Evolutionary conservation across 768 basidiomycete genomes (phyloP).

Genomic region (Rhodotorula babjevae): DNA sequence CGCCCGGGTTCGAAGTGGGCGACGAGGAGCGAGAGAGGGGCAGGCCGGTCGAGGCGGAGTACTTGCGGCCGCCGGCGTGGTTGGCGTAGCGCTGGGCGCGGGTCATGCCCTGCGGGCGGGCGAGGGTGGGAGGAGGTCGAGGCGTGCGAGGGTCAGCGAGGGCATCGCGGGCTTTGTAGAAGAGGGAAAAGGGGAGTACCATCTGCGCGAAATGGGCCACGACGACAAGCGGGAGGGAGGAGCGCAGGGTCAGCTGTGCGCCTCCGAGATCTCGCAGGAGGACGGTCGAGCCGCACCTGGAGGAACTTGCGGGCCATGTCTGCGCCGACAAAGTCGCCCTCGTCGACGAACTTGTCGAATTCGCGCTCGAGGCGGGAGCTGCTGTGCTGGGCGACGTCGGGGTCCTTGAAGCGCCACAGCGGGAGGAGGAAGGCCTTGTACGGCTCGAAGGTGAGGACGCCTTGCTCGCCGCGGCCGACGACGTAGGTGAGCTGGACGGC

Average conservation of each 20-base stretch:
- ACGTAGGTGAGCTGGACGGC: conserved; percentile 3
- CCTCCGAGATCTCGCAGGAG: too few relatives aligned
- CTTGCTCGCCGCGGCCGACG: conserved; percentile 26
- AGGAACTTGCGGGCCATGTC: conserved; percentile 36
- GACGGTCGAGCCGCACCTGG: conserved; percentile 7
- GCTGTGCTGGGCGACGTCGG: conserved; percentile 5
- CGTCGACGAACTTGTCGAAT: conserved; percentile 7
- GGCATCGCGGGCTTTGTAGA: too few relatives aligned
- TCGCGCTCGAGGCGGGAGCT: neutral
- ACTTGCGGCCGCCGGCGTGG: conserved; percentile 29
- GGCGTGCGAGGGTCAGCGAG: too few relatives aligned
- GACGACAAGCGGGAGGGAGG: too few relatives aligned
- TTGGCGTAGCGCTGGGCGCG: conserved; percentile 30
- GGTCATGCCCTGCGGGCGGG: conserved; percentile 16
- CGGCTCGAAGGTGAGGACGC: conserved; percentile 29
- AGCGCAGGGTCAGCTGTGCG: too few relatives aligned
- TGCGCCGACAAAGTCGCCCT: conserved; percentile 23
- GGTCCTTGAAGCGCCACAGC: conserved; percentile 23
- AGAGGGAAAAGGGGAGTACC: neutral
- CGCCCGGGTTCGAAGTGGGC: conserved; percentile 6
- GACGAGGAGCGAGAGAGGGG: conserved; percentile 5
- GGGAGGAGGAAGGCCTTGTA: conserved; percentile 27
- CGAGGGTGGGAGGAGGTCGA: neutral
- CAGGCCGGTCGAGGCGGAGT: conserved; percentile 4
- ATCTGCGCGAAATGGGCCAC: too few relatives aligned